Evolutionary conservation across 345 rosid species (phyloP).

Genomic region (Populus alba): DNA sequence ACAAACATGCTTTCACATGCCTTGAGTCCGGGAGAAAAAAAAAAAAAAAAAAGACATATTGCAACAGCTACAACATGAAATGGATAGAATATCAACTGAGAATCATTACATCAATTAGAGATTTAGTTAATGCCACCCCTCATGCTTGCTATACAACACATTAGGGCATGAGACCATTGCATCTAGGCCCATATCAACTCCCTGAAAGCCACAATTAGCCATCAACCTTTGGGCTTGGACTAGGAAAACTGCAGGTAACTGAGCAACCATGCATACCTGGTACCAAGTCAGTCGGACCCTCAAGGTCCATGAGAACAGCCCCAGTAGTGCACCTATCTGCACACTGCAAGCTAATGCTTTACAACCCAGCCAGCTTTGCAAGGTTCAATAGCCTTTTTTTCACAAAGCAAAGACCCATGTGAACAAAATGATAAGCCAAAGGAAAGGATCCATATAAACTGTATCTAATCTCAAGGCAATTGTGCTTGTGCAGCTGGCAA

Average conservation of each 20-base stretch:
- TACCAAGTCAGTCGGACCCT: not conserved
- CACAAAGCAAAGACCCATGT: not conserved
- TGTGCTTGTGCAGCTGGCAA: not conserved
- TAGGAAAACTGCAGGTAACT: not conserved
- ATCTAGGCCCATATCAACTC: not conserved
- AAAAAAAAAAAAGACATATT: not conserved
- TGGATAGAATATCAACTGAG: not conserved
- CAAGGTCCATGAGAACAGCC: not conserved
- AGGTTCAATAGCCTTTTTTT: not conserved
- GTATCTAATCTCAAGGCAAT: not conserved
- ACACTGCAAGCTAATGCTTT: not conserved
- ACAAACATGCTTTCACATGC: constrained; percentile 3
- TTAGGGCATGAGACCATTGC: not conserved
- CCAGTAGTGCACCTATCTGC: not conserved
- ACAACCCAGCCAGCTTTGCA: not conserved
- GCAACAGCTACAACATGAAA: not conserved
- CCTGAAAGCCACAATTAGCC: not conserved
- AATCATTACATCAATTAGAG: constrained; percentile 1
- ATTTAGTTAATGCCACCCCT: not conserved
- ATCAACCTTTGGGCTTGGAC: not conserved
- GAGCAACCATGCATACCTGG: not conserved
- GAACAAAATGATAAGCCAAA: not conserved
- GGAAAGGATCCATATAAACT: not conserved
- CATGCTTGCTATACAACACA: not conserved
- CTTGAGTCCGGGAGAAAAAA: not conserved